These are phyloP conservation scores for Naganishia onofrii DNA, from an alignment of 768 basidiomycete species.

Conservation along the genomic window DNA sequence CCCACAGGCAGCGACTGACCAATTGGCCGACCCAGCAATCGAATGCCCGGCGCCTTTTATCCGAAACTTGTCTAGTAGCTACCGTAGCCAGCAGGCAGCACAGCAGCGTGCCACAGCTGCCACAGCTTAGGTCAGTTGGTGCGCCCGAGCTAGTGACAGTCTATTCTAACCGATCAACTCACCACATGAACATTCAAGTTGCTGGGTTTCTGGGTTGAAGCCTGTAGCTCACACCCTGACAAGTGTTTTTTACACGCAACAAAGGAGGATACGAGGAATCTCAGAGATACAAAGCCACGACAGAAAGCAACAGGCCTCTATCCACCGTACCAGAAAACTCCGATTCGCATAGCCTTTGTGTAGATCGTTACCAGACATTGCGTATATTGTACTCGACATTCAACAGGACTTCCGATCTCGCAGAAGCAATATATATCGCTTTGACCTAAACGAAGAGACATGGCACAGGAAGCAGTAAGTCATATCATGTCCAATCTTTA, in stretches of 20 bases:
- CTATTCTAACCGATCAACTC: conserved; percentile 8
- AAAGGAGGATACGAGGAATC: not conserved
- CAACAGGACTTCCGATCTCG: not conserved
- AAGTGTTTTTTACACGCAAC: not conserved
- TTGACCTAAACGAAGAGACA: not conserved
- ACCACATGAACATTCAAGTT: not conserved
- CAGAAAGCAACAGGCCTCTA: not conserved
- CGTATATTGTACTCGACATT: not conserved
- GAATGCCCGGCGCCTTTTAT: not conserved
- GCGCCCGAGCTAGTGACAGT: not conserved
- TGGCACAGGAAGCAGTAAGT: conserved; percentile 19
- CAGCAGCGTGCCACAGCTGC: too few species aligned
- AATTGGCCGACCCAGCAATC: too few species aligned
- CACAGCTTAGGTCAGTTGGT: not conserved
- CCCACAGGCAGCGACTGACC: not conserved
- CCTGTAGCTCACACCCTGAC: too few species aligned
- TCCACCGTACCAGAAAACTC: not conserved
- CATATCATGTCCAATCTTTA: too few species aligned
- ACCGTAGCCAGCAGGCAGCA: too few species aligned
- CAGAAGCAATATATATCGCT: not conserved
- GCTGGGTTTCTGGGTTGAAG: not conserved
- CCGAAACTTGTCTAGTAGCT: conserved; percentile 1
- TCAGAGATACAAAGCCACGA: not conserved
- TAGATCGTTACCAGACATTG: not conserved
- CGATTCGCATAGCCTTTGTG: not conserved